A percentile compares a stretch with the other conserved stretches of the same genome.
phyloP scores from a whole-genome alignment of 2,329 filamentous ascomycete species.

The Cordyceps militaris region DNA sequence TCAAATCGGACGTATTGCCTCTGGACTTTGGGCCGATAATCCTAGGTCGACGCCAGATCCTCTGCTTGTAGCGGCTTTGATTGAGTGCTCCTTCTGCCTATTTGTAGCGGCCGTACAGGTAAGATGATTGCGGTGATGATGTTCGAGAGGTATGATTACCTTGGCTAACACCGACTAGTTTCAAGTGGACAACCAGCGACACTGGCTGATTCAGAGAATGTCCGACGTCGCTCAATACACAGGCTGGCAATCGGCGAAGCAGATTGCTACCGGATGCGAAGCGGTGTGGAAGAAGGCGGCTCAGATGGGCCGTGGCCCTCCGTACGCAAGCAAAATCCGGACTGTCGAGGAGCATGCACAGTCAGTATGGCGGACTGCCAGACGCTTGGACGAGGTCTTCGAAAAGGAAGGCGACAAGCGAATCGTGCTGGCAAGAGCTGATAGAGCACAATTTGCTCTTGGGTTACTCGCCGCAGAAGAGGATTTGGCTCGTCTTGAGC shows the following conservation, averaged over 20 bases:
- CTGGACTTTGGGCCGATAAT: conserved; percentile 55
- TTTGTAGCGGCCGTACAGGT: conserved; percentile 81
- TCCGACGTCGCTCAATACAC: conserved; percentile 71
- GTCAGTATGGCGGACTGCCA: conserved; percentile 42
- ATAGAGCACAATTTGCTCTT: conserved; percentile 67
- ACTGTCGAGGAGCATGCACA: conserved; percentile 20
- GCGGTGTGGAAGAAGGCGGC: conserved; percentile 73
- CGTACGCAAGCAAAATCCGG: conserved; percentile 30
- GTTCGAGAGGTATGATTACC: not conserved
- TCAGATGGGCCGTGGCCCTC: conserved; percentile 64
- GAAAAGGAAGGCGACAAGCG: conserved; percentile 33
- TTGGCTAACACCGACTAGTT: conserved; percentile 43
- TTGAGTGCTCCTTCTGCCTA: conserved; percentile 72
- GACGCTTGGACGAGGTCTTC: conserved; percentile 46
- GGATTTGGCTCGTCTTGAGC: conserved; percentile 58
- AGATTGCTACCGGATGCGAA: conserved; percentile 80
- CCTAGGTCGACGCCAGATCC: conserved; percentile 50
- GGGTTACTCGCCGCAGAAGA: conserved; percentile 73
- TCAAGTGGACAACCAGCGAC: conserved; percentile 62
- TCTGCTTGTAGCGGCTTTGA: conserved; percentile 69
- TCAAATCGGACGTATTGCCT: conserved; percentile 72
- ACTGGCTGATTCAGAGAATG: conserved; percentile 69
- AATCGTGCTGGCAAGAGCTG: conserved; percentile 54
- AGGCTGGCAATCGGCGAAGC: conserved; percentile 77
- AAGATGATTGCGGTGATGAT: conserved; percentile 12